phyloP scores from a whole-genome alignment of 305 asterid genomes.

The Plantago lanceolata region DNA sequence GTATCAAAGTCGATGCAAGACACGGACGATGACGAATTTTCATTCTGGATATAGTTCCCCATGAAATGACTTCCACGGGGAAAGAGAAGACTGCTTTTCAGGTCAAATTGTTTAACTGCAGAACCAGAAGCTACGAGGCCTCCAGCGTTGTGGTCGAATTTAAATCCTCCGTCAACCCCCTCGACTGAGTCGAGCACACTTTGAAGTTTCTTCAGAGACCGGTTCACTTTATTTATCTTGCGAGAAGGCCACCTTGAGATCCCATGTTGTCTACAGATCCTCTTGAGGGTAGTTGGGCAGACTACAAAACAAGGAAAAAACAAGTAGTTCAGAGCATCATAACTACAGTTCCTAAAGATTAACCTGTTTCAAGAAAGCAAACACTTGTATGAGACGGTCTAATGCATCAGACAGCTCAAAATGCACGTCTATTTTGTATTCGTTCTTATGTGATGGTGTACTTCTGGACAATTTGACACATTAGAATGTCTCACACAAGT shows the following conservation, averaged over 20 bases:
- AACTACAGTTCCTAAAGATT: too few relatives aligned
- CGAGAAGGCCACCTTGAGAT: conserved; percentile 54
- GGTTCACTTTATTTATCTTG: conserved; percentile 45
- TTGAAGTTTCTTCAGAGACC: conserved; percentile 33
- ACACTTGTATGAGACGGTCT: too few relatives aligned
- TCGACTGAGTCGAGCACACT: conserved; percentile 50
- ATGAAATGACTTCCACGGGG: conserved; percentile 13
- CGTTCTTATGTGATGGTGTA: too few relatives aligned
- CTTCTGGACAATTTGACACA: too few relatives aligned
- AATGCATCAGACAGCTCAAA: too few relatives aligned
- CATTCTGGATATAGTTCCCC: conserved; percentile 12
- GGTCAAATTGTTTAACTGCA: conserved; percentile 25
- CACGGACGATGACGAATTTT: conserved; percentile 18
- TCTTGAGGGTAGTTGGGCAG: conserved; percentile 84
- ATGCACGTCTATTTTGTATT: too few relatives aligned
- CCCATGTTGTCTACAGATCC: conserved; percentile 53
- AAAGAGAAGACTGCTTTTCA: conserved; percentile 20
- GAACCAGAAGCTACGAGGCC: conserved; percentile 40
- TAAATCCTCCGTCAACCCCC: conserved; percentile 55
- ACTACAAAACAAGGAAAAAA: conserved; percentile 34
- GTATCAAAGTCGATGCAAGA: conserved; percentile 23
- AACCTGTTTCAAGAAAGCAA: background rate
- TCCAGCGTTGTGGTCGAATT: conserved; percentile 48
- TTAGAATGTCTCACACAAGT: too few relatives aligned
- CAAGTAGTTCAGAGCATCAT: too few relatives aligned